These are phyloP conservation scores for Nitzschia sp. DNA, from an alignment of 108 stramenopile species.

Conservation along the genomic window DNA sequence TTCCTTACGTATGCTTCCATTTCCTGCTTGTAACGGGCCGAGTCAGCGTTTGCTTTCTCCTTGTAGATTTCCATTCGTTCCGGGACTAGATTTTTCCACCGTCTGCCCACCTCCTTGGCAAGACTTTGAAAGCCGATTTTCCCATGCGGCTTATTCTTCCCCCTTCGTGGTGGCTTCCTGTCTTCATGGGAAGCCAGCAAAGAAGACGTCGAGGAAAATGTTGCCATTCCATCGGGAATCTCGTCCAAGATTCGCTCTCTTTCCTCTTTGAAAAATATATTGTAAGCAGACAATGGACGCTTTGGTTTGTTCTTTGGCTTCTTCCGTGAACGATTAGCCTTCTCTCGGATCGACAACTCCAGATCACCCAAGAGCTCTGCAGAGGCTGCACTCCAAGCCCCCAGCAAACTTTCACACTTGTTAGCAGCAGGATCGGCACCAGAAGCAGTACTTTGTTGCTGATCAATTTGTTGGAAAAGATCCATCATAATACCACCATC, in stretches of 20 bases:
- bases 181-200: not conserved
- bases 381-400: slow-evolving; percentile 28
- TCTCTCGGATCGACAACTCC: slow-evolving; percentile 6
- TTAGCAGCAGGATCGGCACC: no score
- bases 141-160: slow-evolving; percentile 44
- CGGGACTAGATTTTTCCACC: slow-evolving; percentile 63
- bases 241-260: slow-evolving; percentile 23
- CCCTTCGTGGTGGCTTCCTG: not conserved
- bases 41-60: slow-evolving; percentile 59
- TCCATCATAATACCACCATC: no score
- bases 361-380: slow-evolving; percentile 30
- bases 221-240: slow-evolving; percentile 19
- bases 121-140: slow-evolving; percentile 82
- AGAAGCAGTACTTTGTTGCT: no score
- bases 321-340: slow-evolving; percentile 27
- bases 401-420: no score
- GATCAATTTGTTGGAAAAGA: no score
- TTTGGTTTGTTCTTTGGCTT: slow-evolving; percentile 63
- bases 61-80: slow-evolving; percentile 60
- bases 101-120: slow-evolving; percentile 64
- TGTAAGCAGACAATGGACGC: slow-evolving; percentile 65
- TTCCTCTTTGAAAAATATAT: slow-evolving; percentile 44
- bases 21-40: slow-evolving; percentile 69
- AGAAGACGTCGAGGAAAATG: not conserved
- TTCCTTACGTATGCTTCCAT: slow-evolving; percentile 53